Base-by-base conservation (phyloP, 345 rosid genomes). In the Dipteronia dyeriana region DNA sequence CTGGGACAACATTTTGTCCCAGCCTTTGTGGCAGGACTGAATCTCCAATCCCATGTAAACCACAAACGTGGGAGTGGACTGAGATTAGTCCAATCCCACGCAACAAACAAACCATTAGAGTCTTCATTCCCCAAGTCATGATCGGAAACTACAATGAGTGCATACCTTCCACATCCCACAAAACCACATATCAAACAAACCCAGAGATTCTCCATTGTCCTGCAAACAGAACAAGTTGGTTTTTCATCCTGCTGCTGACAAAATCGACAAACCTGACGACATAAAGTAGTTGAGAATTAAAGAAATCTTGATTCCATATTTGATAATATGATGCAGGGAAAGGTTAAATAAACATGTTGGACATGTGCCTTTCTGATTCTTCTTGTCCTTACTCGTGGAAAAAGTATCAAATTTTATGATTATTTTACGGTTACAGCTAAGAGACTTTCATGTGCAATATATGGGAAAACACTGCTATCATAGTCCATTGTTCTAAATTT, bases 81-180 rank as follows among this genome's bases (percentile, higher is more conserved):
- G 34, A 29, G 34, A 29, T 29, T 29, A 29, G 34, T 29, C 34
- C 34, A 29, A 29, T 29, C 34, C 4, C 34, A 29, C 4, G 34
- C 34, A 29, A 29, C 34, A 29, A 29, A 29, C 34, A 3, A 3
- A 29, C 34, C 34, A 29, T 29, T 29, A 67, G 23, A 70, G 29
- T 26, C 22, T 74, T 65, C 68, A 22, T 60, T 38, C 71, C 65
- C 12, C 17, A 79, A 9, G 61, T 9, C 25, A 59, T 38, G 17
- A 56, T 14, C 59, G 57, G 23, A 63, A n/a, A 31, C 53, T 6
- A 5, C 39, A 23, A 68, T 38, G 31, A 17, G 78, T 71, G 63
- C 57, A 81, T 85, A 94, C 98, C 99, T 96, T 89, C 95, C 98
- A 86, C 98, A 94, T 47, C 98, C 97, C 39, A 92, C 83, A 86